phyloP scores from a whole-genome alignment of 306 rosid genomes.

The Carpinus viminea region DNA sequence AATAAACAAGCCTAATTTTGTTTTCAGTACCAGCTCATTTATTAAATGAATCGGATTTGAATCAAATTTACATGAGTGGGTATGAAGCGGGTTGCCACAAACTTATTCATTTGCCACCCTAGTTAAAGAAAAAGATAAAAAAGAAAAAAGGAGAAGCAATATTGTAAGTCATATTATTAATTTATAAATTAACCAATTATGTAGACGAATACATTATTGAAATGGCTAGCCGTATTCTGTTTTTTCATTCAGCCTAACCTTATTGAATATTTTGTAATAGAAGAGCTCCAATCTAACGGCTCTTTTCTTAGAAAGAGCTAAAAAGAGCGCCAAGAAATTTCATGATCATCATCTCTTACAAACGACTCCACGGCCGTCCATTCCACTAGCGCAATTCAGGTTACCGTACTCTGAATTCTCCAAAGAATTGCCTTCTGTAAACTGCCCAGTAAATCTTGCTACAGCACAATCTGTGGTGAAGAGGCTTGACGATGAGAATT shows the following conservation, averaged over 20 bases:
- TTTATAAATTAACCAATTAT: too few relatives aligned
- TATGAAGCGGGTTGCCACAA: too few relatives aligned
- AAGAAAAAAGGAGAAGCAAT: too few relatives aligned
- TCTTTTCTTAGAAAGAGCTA: not conserved
- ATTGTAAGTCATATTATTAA: too few relatives aligned
- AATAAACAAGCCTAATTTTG: too few relatives aligned
- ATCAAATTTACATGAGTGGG: too few relatives aligned
- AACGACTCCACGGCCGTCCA: constrained; percentile 43
- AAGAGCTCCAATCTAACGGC: not conserved
- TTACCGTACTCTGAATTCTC: constrained; percentile 11
- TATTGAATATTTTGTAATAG: not conserved
- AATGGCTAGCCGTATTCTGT: too few relatives aligned
- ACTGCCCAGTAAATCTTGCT: constrained; percentile 22
- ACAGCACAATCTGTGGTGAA: constrained; percentile 35
- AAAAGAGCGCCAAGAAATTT: not conserved
- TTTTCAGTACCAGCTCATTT: too few relatives aligned
- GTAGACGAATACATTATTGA: too few relatives aligned
- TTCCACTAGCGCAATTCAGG: constrained; percentile 38
- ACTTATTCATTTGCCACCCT: too few relatives aligned
- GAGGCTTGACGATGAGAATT: constrained; percentile 35
- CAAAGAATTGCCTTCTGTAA: not conserved
- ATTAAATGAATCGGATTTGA: too few relatives aligned
- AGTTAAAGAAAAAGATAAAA: too few relatives aligned
- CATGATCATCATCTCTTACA: constrained; percentile 32
- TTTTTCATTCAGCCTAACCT: not conserved